Evolutionary conservation across 192 early-diverging fungal species (phyloP).

Genomic region (Coemansia sp.): DNA sequence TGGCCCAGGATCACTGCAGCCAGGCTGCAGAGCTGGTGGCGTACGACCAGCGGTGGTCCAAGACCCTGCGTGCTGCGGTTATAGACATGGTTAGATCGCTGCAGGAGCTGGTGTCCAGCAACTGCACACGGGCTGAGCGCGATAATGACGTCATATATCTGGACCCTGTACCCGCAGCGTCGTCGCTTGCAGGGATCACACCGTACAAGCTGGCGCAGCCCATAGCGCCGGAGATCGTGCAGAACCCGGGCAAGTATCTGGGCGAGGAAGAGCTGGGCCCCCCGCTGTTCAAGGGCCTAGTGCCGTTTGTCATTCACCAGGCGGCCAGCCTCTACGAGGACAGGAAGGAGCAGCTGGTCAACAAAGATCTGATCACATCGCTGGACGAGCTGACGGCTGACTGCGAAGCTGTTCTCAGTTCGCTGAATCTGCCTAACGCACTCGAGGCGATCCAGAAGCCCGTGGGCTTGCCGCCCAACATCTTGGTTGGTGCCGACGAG

Average conservation of each 20-base stretch:
- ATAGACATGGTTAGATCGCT: conserved; percentile 45
- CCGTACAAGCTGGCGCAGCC: conserved; percentile 75
- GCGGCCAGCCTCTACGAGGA: conserved; percentile 84
- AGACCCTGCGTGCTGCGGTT: conserved; percentile 26
- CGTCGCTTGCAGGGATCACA: conserved; percentile 61
- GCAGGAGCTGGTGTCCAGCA: conserved; percentile 51
- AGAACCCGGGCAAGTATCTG: conserved; percentile 70
- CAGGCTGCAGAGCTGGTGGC: conserved; percentile 33
- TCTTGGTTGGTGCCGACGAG: conserved; percentile 73
- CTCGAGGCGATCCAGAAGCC: conserved; percentile 75
- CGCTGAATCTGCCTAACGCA: conserved; percentile 68
- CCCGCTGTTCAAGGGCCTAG: conserved; percentile 81
- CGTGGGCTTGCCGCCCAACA: conserved; percentile 67
- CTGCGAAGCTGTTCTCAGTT: conserved; percentile 67
- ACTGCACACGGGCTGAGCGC: conserved; percentile 67
- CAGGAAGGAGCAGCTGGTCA: conserved; percentile 75
- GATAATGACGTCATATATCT: conserved; percentile 94
- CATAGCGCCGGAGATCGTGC: conserved; percentile 56
- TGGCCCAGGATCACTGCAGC: conserved; percentile 35
- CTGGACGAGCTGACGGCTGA: conserved; percentile 70
- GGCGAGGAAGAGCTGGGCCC: conserved; percentile 63
- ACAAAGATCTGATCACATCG: conserved; percentile 62
- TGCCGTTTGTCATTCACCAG: conserved; percentile 91
- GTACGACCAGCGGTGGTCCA: conserved; percentile 47
- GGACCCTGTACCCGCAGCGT: conserved; percentile 67